Base-by-base conservation (phyloP, 441 rosid genomes). In the Pelargonium cotyledonis region DNA sequence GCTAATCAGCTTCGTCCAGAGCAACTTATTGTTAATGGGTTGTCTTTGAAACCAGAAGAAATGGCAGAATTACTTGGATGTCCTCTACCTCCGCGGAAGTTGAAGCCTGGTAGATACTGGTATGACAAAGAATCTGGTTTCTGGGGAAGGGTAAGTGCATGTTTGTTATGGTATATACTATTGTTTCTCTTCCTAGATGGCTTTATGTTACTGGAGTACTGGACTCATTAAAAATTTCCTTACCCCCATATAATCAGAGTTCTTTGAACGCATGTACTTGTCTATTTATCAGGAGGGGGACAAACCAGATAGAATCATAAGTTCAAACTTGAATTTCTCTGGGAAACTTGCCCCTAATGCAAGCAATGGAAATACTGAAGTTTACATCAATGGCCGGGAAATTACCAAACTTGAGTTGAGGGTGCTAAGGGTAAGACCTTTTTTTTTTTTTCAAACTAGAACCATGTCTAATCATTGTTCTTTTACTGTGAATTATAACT, bases 61-160 rank as follows among this genome's bases (percentile, higher is more conserved):
- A 92, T 92, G 98, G 83, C 88, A 11, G 97, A 92, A 72, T 75
- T 95, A 76, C 91, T 89, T 46, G 90, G 86, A 18, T 89, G 92
- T 70, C 75, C 86, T 63, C 78, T 92, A 71, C 98, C 97, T 18
- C 98, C 96, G 2, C 73, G 78, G 75, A 95, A 91, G 79, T 81
- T 95, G 83, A 95, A 91, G 80, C 98, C 98, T 0, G 98, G 99
- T 72, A 82, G 83, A 70, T 95, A 91, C 79, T 95, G 99, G 98
- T 95, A 95, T 63, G 99, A 95, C 76, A 95, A 92, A 76, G 99
- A 92, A 77, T 91, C 99, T 51, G 99, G 99, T 75, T 69, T 82
- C 4, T 95, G 99, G 99, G 99, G 99, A 49, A 92, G 86, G 90
- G 99, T 94, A 71, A 72, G 81, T 67, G 44, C 65, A 18, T 72